A percentile compares a stretch with the other conserved stretches of the same genome.
Evolutionary conservation across 306 rosid genomes (phyloP).

Genomic region (Corylus americana): DNA sequence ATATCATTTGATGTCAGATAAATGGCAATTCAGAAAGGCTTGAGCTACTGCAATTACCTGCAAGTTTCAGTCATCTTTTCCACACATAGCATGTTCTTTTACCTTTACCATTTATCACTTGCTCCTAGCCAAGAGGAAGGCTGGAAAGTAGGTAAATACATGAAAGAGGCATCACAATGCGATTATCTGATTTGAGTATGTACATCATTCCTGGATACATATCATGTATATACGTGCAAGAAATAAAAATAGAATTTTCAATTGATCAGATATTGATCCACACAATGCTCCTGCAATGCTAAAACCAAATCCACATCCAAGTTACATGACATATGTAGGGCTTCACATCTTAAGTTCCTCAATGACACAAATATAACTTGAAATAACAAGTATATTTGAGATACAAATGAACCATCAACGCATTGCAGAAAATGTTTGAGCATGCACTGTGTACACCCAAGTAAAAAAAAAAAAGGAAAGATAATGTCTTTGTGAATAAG

Average conservation of each 20-base stretch:
- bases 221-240: too few relatives aligned
- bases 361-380: slow-evolving; percentile 1
- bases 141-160: neutral
- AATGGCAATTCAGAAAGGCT: neutral
- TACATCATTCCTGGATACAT: neutral
- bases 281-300: slow-evolving; percentile 53
- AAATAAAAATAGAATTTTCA: too few relatives aligned
- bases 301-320: slow-evolving; percentile 9
- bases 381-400: neutral
- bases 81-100: too few relatives aligned
- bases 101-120: too few relatives aligned
- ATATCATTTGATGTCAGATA: neutral
- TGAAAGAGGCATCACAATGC: neutral
- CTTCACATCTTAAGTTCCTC: neutral
- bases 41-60: neutral
- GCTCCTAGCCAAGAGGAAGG: neutral
- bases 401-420: neutral
- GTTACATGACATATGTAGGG: neutral
- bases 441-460: neutral
- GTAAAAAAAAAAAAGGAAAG: too few relatives aligned
- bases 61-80: neutral
- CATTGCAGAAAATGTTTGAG: neutral
- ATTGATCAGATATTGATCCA: neutral
- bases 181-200: too few relatives aligned
- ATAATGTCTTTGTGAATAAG: neutral